A percentile compares a stretch with the other conserved stretches of the same genome.
These are phyloP conservation scores for Taphrina betulina DNA, from an alignment of 1,139 yeast genomes.

Conservation along the genomic window DNA sequence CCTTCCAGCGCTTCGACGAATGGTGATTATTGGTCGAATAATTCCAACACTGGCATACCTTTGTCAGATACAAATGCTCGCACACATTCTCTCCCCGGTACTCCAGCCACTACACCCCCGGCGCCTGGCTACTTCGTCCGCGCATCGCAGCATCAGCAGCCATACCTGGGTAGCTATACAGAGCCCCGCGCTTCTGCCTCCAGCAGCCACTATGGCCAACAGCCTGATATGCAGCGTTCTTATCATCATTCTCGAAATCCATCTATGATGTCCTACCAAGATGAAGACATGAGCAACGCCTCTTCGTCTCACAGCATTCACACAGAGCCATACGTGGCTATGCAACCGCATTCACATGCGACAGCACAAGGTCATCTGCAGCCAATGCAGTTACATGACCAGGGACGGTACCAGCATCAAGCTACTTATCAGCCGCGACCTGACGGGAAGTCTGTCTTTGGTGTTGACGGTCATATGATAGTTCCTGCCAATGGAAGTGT, in stretches of 20 bases:
- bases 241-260: slow-evolving; percentile 30
- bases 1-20: slow-evolving; percentile 31
- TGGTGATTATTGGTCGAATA: slow-evolving; percentile 24
- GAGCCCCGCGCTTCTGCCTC: slow-evolving; percentile 4
- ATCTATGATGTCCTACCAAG: slow-evolving; percentile 30
- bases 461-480: too few relatives aligned
- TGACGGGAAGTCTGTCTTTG: too few relatives aligned
- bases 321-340: slow-evolving; percentile 8
- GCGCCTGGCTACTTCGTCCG: slow-evolving; percentile 22
- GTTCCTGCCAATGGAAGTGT: too few relatives aligned
- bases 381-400: too few relatives aligned
- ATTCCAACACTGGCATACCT: slow-evolving; percentile 1
- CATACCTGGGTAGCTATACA: slow-evolving; percentile 8
- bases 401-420: too few relatives aligned
- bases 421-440: too few relatives aligned
- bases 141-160: slow-evolving; percentile 2
- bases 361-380: background rate
- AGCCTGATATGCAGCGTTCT: slow-evolving; percentile 28
- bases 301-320: slow-evolving; percentile 12
- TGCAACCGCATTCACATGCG: background rate
- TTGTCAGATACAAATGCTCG: slow-evolving; percentile 23
- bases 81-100: slow-evolving; percentile 24
- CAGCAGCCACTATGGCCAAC: slow-evolving; percentile 28
- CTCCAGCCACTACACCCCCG: slow-evolving; percentile 31
- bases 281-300: slow-evolving; percentile 24